Evolutionary conservation across 2,329 filamentous ascomycete genomes (phyloP).

Genomic region (Sordariomycetes sp.): DNA sequence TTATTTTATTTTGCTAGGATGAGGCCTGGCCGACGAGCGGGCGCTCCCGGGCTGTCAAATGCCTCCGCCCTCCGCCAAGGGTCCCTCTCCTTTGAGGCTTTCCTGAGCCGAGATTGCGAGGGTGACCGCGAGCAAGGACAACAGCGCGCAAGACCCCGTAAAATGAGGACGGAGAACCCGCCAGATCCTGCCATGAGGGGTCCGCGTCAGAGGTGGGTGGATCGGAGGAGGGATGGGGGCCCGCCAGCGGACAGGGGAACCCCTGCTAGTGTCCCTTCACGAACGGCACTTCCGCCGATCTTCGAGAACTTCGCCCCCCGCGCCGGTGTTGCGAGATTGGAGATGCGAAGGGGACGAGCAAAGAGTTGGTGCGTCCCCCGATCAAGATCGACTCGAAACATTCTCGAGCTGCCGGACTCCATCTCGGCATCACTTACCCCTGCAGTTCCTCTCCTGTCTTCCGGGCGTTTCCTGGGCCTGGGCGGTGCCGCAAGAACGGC

Average conservation of each 20-base stretch:
- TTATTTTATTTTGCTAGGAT: too few relatives aligned
- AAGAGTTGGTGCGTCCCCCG: not conserved
- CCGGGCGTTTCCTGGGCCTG: too few relatives aligned
- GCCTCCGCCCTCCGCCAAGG: not conserved
- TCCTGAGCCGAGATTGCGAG: not conserved
- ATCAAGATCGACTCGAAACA: too few relatives aligned
- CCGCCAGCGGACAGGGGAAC: not conserved
- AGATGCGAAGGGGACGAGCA: not conserved
- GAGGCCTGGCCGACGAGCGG: not conserved
- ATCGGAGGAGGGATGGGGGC: not conserved
- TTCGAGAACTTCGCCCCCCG: not conserved
- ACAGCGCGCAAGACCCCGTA: not conserved
- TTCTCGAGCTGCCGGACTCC: too few relatives aligned
- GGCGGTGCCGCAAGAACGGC: too few relatives aligned
- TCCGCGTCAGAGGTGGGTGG: not conserved
- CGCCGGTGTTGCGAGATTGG: not conserved
- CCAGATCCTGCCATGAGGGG: not conserved
- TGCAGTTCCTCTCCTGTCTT: too few relatives aligned
- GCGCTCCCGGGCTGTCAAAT: not conserved
- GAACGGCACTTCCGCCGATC: not conserved
- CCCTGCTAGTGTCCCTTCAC: not conserved
- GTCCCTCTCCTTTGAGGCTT: not conserved
- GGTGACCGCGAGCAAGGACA: not conserved
- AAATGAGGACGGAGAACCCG: not conserved
- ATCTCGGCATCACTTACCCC: too few relatives aligned